Conservation (phyloP, 306 rosid species). For the Macrotyloma uniflorum region DNA sequence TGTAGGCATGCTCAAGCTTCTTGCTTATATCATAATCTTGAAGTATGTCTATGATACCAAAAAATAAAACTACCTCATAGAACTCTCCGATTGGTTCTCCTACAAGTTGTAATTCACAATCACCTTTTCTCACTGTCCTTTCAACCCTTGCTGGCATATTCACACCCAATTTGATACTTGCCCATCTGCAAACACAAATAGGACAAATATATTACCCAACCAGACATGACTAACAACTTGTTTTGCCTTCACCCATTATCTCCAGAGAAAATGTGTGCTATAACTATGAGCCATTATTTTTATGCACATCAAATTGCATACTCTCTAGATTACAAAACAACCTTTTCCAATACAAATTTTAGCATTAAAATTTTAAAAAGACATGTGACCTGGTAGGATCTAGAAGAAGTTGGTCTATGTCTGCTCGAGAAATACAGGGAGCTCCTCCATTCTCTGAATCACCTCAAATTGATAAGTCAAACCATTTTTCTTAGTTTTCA, state of each 20-base stretch:
- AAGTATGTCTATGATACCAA: slow-evolving; percentile 84
- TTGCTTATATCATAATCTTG: slow-evolving; percentile 89
- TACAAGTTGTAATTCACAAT: slow-evolving; percentile 61
- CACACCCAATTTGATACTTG: slow-evolving; percentile 71
- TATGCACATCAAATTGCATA: background rate
- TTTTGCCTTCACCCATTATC: background rate
- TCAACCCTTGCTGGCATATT: slow-evolving; percentile 92
- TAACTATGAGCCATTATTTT: background rate
- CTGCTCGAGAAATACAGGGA: slow-evolving; percentile 65
- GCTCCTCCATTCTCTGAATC: slow-evolving; percentile 56
- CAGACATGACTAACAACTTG: slow-evolving; percentile 29
- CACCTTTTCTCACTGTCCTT: slow-evolving; percentile 67
- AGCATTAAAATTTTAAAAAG: background rate
- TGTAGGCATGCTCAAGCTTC: slow-evolving; percentile 92
- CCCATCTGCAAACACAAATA: slow-evolving; percentile 58
- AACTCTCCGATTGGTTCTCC: slow-evolving; percentile 85
- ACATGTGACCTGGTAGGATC: slow-evolving; percentile 80
- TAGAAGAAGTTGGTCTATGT: slow-evolving; percentile 83
- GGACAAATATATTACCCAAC: slow-evolving; percentile 44
- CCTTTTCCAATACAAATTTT: background rate
- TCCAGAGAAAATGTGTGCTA: background rate
- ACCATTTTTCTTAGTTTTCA: background rate
- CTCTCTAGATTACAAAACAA: background rate
- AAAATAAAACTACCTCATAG: slow-evolving; percentile 77
- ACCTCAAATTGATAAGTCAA: slow-evolving; percentile 41